Base-by-base conservation (phyloP, 306 rosid genomes). In the Sindora glabra region DNA sequence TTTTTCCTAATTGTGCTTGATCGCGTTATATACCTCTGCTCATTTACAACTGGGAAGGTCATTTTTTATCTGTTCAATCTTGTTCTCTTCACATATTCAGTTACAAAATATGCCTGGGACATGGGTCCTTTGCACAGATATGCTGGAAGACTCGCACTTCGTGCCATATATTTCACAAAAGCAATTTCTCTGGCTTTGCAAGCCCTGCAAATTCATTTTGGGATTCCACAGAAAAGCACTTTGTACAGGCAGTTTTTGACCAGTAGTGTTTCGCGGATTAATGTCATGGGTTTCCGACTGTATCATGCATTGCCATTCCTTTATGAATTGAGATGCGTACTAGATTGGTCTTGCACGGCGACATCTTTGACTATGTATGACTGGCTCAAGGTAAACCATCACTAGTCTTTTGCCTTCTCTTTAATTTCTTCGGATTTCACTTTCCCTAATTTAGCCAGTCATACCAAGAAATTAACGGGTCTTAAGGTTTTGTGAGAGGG, bases 361-460 rank as follows among this genome's bases (percentile, higher is more conserved):
- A 90, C 97, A 53, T 85, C 97, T 68, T 61, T 90, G 78, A 87
- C 96, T 21, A 85, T 90, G 97, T 85, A 90, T 68, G 97, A 90
- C 68, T 90, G 96, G 96, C 80, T 90, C 51, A 90, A 87, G 80
- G 97, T 85, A 76, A 74, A 81, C 74, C 59, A 56, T 68, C 47
- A 26, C n/a, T 40, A 6, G 41, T 47, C 27, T n/a, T n/a, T n/a
- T n/a, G n/a, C n/a, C 44, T 56, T 45, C 24, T 70, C 36, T 45
- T 27, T 29, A 27, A 40, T 46, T 52, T 49, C 30, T 56, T 47
- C 18, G 14, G 53, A n/a, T n/a, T n/a, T n/a, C n/a, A 56, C 49
- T 37, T 67, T 47, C 47, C 40, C 13, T 38, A 48, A 22, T 30
- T 42, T 51, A 50, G 18, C 27, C 47, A 30, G 22, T 48, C 34